Conservation (phyloP, 1,284 basidiomycete species). For the Mycena citricolor region DNA sequence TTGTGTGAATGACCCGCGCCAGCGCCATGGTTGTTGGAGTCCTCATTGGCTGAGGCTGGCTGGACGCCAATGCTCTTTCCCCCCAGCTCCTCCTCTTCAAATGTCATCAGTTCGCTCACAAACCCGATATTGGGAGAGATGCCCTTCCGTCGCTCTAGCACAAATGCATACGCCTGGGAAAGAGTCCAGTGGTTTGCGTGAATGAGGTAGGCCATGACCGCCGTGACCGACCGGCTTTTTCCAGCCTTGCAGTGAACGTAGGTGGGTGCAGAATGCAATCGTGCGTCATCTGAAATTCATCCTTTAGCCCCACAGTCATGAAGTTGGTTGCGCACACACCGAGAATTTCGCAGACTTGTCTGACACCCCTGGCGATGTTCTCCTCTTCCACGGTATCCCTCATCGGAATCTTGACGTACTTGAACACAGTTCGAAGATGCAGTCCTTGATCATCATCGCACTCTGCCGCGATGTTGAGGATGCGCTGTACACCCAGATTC, state of each 20-base stretch:
- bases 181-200: slow-evolving; percentile 96
- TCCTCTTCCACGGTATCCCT: slow-evolving; percentile 94
- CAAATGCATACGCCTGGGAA: slow-evolving; percentile 86
- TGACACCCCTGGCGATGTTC: slow-evolving; percentile 80
- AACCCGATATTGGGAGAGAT: slow-evolving; percentile 99
- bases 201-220: slow-evolving; percentile 96
- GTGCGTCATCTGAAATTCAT: slow-evolving; percentile 80
- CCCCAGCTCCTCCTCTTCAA: slow-evolving; percentile 87
- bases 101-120: slow-evolving; percentile 95
- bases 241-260: slow-evolving; percentile 98
- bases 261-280: slow-evolving; percentile 81
- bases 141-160: slow-evolving; percentile 85
- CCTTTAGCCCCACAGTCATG: not conserved
- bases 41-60: slow-evolving; percentile 34
- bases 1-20: slow-evolving; percentile 25
- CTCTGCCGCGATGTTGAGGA: slow-evolving; percentile 90
- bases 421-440: slow-evolving; percentile 64
- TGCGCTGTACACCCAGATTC: slow-evolving; percentile 78
- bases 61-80: slow-evolving; percentile 79
- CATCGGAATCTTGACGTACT: slow-evolving; percentile 88
- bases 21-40: slow-evolving; percentile 26
- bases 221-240: slow-evolving; percentile 94
- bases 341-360: slow-evolving; percentile 82
- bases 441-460: slow-evolving; percentile 84
- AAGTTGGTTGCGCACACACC: slow-evolving; percentile 52